Base-by-base conservation (phyloP, 106 monocot species). In the Platanthera zijinensis region DNA sequence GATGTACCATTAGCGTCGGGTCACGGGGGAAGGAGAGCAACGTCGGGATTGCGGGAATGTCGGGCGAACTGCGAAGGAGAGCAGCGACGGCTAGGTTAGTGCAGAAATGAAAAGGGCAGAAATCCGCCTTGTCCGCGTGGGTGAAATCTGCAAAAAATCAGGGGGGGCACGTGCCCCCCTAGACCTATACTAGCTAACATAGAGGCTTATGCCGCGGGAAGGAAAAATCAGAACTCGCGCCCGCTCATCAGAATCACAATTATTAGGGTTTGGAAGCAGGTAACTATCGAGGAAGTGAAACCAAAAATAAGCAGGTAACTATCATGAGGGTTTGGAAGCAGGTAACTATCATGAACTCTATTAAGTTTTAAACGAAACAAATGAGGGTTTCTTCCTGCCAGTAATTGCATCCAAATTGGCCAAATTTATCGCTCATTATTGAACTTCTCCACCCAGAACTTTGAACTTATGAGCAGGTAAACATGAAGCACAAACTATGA, bases 161-260 rank as follows among this genome's bases (percentile, higher is more conserved):
- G n/a, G n/a, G n/a, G n/a, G n/a, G n/a, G n/a, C n/a, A n/a, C n/a
- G n/a, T n/a, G n/a, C n/a, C n/a, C n/a, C n/a, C n/a, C n/a, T n/a
- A n/a, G n/a, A n/a, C n/a, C n/a, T n/a, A n/a, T 86, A 86, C 82
- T 94, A 94, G 72, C 94, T 82, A 52, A 99, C 91, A 10, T 91
- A 94, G 67, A 86, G 89, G 59, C 89, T 99, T 71, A 99, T 92
- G 71, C 94, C 97, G 86, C 93, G 88, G n/a, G 97, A 97, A 21
- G 94, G 79, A 97, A 94, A 83, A 97, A 93, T 1, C 91, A 84
- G 79, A 82, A 84, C 84, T 90, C 94, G 86, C 79, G 87, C 10
- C 82, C 86, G 71, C 68, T 87, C 87, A 91, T 95, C 69, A 48
- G 12, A 21, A 7, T 48, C 6, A 3, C 18, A 63, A 63, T 63